Conservation (phyloP, 495 filamentous ascomycete genomes). For the Jackrogersella minutella region DNA sequence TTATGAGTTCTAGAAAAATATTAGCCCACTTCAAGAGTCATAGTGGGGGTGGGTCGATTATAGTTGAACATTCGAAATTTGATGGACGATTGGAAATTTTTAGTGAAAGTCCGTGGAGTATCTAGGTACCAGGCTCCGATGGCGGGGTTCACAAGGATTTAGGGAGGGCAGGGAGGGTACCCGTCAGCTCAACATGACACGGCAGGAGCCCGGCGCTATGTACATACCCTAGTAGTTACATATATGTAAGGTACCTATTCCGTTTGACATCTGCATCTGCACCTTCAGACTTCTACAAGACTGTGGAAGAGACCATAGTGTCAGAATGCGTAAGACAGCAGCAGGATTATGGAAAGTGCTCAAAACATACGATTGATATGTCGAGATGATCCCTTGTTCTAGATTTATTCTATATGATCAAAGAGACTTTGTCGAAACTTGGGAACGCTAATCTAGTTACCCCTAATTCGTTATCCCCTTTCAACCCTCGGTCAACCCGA, state of each 20-base stretch:
- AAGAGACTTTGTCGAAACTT: slow-evolving; percentile 26
- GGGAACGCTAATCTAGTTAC: slow-evolving; percentile 3
- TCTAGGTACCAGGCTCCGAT: neutral
- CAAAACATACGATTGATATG: neutral
- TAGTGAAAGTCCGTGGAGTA: slow-evolving; percentile 12
- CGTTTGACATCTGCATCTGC: too few relatives aligned
- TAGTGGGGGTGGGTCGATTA: slow-evolving; percentile 35
- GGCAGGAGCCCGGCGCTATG: too few relatives aligned
- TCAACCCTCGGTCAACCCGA: slow-evolving; percentile 19
- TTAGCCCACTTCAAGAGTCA: slow-evolving; percentile 28
- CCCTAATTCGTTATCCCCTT: slow-evolving; percentile 25
- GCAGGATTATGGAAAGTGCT: neutral
- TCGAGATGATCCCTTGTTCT: neutral
- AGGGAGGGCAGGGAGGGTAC: too few relatives aligned
- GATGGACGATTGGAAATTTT: slow-evolving; percentile 23
- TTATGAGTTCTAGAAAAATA: slow-evolving; percentile 25
- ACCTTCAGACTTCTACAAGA: too few relatives aligned
- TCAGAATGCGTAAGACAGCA: too few relatives aligned
- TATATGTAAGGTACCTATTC: too few relatives aligned
- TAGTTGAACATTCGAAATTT: slow-evolving; percentile 17
- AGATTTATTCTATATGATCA: slow-evolving; percentile 21
- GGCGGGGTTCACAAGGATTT: too few relatives aligned
- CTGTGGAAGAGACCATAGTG: too few relatives aligned
- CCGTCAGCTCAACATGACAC: too few relatives aligned
- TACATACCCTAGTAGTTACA: too few relatives aligned